Evolutionary conservation across 2,329 filamentous ascomycete species (phyloP).

Genomic region (Fusarium tuaranense): DNA sequence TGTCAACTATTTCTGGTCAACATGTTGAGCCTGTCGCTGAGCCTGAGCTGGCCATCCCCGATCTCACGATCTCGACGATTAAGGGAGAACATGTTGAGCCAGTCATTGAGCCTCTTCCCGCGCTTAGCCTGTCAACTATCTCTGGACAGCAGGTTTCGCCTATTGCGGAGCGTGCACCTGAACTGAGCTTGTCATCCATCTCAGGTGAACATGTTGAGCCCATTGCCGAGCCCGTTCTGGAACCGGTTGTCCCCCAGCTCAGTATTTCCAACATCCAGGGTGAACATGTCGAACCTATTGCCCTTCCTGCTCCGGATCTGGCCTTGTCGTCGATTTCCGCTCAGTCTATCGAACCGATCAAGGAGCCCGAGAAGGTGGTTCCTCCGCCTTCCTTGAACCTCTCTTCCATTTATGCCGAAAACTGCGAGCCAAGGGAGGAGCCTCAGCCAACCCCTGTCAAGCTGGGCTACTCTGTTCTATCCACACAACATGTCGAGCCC

Average conservation of each 20-base stretch:
- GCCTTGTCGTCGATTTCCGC: constrained; percentile 46
- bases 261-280: constrained; percentile 38
- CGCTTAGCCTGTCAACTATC: constrained; percentile 6
- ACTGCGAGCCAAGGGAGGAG: constrained; percentile 52
- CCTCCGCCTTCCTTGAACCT: constrained; percentile 45
- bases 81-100: constrained; percentile 42
- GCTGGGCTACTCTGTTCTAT: constrained; percentile 51
- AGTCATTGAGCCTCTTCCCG: constrained; percentile 20
- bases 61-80: constrained; percentile 27
- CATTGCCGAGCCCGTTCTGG: constrained; percentile 16
- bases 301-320: constrained; percentile 37
- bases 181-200: constrained; percentile 29
- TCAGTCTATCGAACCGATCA: constrained; percentile 48
- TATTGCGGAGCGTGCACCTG: constrained; percentile 18
- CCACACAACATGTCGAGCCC: constrained; percentile 53
- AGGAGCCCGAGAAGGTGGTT: constrained; percentile 48
- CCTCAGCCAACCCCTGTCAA: constrained; percentile 36
- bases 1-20: constrained; percentile 34
- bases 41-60: constrained; percentile 12
- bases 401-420: constrained; percentile 46
- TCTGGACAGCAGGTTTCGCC: constrained; percentile 39
- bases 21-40: constrained; percentile 34
- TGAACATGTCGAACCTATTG: constrained; percentile 43
- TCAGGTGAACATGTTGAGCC: constrained; percentile 42
- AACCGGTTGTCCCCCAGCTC: constrained; percentile 24